phyloP scores from a whole-genome alignment of 2,329 filamentous ascomycete species.

The Esteya vermicola region DNA sequence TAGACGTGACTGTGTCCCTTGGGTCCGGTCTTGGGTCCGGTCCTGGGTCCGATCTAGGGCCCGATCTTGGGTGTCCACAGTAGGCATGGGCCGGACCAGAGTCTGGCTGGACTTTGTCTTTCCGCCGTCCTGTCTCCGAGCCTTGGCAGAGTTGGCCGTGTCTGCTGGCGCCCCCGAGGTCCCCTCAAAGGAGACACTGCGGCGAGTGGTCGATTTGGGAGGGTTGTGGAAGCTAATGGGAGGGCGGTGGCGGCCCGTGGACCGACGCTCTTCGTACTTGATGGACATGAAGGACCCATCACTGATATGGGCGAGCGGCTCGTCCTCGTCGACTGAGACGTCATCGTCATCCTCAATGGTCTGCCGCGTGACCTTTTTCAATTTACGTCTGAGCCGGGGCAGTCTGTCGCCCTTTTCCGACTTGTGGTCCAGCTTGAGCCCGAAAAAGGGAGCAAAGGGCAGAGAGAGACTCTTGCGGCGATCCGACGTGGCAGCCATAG shows the following conservation, averaged over 20 bases:
- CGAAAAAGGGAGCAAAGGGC: slow-evolving; percentile 3
- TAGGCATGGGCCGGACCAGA: slow-evolving; percentile 3
- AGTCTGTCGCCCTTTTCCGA: background rate
- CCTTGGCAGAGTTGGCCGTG: no score
- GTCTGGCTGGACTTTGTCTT: no score
- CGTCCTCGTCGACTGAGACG: slow-evolving; percentile 7
- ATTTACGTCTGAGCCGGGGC: slow-evolving; percentile 17
- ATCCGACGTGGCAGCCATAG: slow-evolving; percentile 8
- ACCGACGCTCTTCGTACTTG: slow-evolving; percentile 1
- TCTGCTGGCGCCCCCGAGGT: no score
- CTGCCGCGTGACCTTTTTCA: slow-evolving; percentile 17
- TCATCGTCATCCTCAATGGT: background rate
- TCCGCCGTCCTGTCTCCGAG: background rate
- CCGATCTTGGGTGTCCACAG: slow-evolving; percentile 7
- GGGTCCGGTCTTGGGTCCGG: no score
- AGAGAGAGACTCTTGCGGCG: slow-evolving; percentile 10
- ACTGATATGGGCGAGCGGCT: background rate
- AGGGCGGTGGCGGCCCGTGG: no score
- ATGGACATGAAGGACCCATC: slow-evolving; percentile 3
- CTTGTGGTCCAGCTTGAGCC: slow-evolving; percentile 8
- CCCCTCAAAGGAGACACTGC: no score
- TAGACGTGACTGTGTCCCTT: background rate
- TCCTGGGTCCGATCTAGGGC: no score
- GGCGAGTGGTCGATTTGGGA: no score
- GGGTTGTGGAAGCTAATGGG: no score